Conservation (phyloP, 352 stramenopile species). For the Phytophthora hibernalis region DNA sequence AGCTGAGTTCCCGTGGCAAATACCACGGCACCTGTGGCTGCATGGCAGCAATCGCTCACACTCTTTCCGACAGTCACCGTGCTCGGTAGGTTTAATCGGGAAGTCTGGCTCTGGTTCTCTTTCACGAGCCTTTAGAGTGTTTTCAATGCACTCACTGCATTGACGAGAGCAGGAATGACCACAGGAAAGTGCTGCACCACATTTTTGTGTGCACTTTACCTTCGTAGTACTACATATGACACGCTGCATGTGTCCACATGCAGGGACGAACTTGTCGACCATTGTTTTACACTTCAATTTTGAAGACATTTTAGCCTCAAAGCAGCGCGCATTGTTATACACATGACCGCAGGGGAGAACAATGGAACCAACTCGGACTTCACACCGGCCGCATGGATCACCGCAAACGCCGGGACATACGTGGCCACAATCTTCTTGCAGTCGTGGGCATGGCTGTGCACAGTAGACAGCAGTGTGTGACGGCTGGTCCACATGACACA, state of each 20-base stretch:
- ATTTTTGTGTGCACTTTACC: slow-evolving; percentile 32
- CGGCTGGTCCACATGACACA: slow-evolving; percentile 69
- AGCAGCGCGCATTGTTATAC: slow-evolving; percentile 38
- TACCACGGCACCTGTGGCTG: slow-evolving; percentile 60
- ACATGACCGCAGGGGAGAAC: slow-evolving; percentile 64
- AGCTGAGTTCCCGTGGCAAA: slow-evolving; percentile 56
- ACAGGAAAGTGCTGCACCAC: slow-evolving; percentile 35
- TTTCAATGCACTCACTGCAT: slow-evolving; percentile 44
- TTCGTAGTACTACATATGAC: slow-evolving; percentile 29
- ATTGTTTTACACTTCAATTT: slow-evolving; percentile 34
- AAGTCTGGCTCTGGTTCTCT: slow-evolving; percentile 27
- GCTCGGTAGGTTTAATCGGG: slow-evolving; percentile 44
- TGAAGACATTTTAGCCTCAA: slow-evolving; percentile 23
- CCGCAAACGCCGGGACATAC: slow-evolving; percentile 63
- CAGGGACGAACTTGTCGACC: slow-evolving; percentile 41
- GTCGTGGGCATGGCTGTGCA: slow-evolving; percentile 59
- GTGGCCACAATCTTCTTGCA: slow-evolving; percentile 56
- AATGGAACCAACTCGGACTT: slow-evolving; percentile 46
- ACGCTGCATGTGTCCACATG: slow-evolving; percentile 43
- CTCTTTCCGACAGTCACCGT: slow-evolving; percentile 60
- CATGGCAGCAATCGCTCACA: slow-evolving; percentile 74
- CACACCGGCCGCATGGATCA: slow-evolving; percentile 66
- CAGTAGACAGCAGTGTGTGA: slow-evolving; percentile 59
- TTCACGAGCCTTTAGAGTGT: slow-evolving; percentile 37
- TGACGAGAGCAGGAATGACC: slow-evolving; percentile 47